These are phyloP conservation scores for Intubia oerlemansii DNA, from an alignment of 2,329 filamentous ascomycete genomes.

Conservation along the genomic window DNA sequence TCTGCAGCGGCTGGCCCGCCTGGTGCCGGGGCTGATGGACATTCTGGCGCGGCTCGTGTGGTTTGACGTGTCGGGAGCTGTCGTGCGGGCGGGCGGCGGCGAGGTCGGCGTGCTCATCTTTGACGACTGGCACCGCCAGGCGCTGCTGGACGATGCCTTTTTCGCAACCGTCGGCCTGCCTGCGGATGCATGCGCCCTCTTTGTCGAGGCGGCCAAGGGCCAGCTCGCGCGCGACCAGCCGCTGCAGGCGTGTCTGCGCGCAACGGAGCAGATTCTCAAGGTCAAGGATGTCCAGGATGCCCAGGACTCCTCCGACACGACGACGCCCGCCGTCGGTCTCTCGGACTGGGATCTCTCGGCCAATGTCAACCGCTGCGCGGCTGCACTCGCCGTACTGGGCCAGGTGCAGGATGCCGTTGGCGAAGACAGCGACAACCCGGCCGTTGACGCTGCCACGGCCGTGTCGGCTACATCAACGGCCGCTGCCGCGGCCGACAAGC, in stretches of 20 bases:
- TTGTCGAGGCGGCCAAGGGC: slow-evolving; percentile 13
- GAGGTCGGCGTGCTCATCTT: slow-evolving; percentile 12
- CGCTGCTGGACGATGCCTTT: slow-evolving; percentile 14
- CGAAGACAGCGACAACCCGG: not conserved
- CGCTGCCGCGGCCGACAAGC: slow-evolving; percentile 13
- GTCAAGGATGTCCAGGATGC: slow-evolving; percentile 1
- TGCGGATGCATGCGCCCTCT: slow-evolving; percentile 16
- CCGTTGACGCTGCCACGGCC: not conserved
- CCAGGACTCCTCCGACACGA: not conserved
- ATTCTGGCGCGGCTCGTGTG: slow-evolving; percentile 18
- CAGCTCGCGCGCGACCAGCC: slow-evolving; percentile 3
- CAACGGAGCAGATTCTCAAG: slow-evolving; percentile 11
- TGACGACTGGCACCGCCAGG: slow-evolving; percentile 18
- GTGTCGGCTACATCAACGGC: no score
- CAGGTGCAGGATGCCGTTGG: slow-evolving; percentile 2
- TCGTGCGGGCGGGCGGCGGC: slow-evolving; percentile 5
- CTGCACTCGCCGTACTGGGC: slow-evolving; percentile 12
- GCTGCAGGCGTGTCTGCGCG: slow-evolving; percentile 8
- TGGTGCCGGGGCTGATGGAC: slow-evolving; percentile 16
- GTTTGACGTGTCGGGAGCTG: slow-evolving; percentile 17
- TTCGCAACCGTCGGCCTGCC: slow-evolving; percentile 18
- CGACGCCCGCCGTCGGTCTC: not conserved
- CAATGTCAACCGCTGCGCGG: slow-evolving; percentile 16
- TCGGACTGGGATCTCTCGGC: slow-evolving; percentile 9
- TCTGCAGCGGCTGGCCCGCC: slow-evolving; percentile 13